Evolutionary conservation across 495 filamentous ascomycete genomes (phyloP), one percentile per base, ranked within the genome.

Genomic region (Oidiodendron maius): DNA sequence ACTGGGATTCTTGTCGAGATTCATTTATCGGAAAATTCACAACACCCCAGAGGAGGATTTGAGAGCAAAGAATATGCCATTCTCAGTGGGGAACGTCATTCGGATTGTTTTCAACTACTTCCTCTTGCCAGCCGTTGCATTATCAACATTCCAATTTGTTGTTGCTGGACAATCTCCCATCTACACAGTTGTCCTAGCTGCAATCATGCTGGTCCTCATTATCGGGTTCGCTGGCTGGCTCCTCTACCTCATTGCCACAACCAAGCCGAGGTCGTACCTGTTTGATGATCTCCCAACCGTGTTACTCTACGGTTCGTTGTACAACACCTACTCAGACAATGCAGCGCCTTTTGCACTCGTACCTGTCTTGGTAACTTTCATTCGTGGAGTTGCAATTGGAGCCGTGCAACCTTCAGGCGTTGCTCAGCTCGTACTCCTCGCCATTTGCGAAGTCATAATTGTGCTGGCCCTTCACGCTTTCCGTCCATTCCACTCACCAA

Each of bases 301-400:
- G 9, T 75, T 98, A 11, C 72, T 89, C 1, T 97, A 95, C 59
- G 93, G 93, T 3, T 88, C 93, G 3, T 74, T 98, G n/a, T 98
- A 97, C 70, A 98, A 98, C 65, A 98, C 94, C 1, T 96, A 91
- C 61, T 90, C 91, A 24, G 91, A 94, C 67, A 85, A 91, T 21
- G 84, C 88, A 1, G 71, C 77, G 13, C 81, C 87, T 5, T 98
- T 93, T 58, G 89, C 91, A 9, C 68, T 94, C 16, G 78, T 96
- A 18, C 90, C 91, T 0, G 80, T 96, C 15, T 70, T 94, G 24
- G 64, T 96, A 46, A 93, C 83, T 11, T 79, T 93, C 55, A 62
- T 91, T 30, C 83, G 91, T n/a, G 91, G 88, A 28, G 76, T 96
- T 51, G 87, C 90, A 13, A 82, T 98, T 58, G 93, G 93, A 28